These are phyloP conservation scores for Evernia prunastri DNA, from an alignment of 495 filamentous ascomycete species.

Conservation along the genomic window DNA sequence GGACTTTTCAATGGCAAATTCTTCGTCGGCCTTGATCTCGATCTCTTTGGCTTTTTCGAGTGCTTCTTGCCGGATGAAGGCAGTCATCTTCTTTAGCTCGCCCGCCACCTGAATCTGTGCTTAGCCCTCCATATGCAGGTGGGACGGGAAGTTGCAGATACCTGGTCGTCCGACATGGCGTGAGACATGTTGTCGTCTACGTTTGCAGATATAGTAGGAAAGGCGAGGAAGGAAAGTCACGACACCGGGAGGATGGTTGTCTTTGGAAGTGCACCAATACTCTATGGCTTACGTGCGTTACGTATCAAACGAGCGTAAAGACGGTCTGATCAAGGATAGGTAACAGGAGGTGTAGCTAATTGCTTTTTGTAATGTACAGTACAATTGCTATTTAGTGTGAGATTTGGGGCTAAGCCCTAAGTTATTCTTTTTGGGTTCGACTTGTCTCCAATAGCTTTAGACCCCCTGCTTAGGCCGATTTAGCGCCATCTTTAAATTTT, in stretches of 20 bases:
- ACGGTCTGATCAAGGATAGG: background rate
- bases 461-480: too few relatives aligned
- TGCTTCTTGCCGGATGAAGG: constrained; percentile 99
- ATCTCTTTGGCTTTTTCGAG: constrained; percentile 95
- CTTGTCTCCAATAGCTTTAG: too few relatives aligned
- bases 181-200: constrained; percentile 66
- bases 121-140: background rate
- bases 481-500: too few relatives aligned
- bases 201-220: constrained; percentile 20
- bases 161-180: constrained; percentile 96
- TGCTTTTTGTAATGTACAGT: too few relatives aligned
- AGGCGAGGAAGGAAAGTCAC: background rate
- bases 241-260: background rate
- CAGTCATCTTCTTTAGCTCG: constrained; percentile 99
- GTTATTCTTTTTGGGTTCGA: too few relatives aligned
- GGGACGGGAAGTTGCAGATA: constrained; percentile 32
- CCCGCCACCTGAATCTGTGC: constrained; percentile 61
- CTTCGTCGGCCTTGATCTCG: constrained; percentile 93
- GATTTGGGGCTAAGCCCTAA: too few relatives aligned
- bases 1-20: constrained; percentile 96
- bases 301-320: background rate
- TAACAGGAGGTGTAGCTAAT: background rate
- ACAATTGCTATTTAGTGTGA: too few relatives aligned
- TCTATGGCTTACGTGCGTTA: background rate
- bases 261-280: background rate